Evolutionary conservation across 106 monocot species (phyloP).

Genomic region (Allium cepa): DNA sequence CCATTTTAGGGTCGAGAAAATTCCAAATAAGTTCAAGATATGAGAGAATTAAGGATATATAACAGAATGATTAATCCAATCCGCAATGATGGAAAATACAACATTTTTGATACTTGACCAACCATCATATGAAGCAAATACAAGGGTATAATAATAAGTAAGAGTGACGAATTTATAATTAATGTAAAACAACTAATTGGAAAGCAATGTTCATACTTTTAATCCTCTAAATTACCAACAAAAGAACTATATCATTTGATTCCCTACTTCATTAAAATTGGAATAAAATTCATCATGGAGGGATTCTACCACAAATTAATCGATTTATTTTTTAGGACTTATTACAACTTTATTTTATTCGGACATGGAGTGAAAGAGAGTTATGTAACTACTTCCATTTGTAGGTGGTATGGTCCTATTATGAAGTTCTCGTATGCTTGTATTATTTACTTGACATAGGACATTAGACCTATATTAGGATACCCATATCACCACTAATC

Average conservation of each 20-base stretch:
- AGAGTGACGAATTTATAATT: conserved; percentile 8
- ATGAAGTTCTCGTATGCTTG: too few relatives aligned
- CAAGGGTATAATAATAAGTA: not conserved
- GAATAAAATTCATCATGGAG: conserved; percentile 12
- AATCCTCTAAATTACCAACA: conserved; percentile 10
- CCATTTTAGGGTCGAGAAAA: not conserved
- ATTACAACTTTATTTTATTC: conserved; percentile 15
- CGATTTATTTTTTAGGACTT: conserved; percentile 8
- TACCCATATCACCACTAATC: too few relatives aligned
- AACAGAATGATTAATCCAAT: not conserved
- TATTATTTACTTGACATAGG: too few relatives aligned
- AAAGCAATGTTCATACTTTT: conserved; percentile 20
- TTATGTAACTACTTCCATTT: too few relatives aligned
- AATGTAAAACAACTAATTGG: conserved; percentile 15
- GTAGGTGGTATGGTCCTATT: too few relatives aligned
- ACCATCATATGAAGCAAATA: conserved; percentile 3
- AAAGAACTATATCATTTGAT: conserved; percentile 3
- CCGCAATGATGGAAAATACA: not conserved
- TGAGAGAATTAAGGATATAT: not conserved
- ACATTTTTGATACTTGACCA: not conserved
- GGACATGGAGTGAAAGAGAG: too few relatives aligned
- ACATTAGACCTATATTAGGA: too few relatives aligned
- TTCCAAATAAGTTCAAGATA: not conserved
- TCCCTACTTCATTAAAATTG: conserved; percentile 11
- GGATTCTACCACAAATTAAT: conserved; percentile 10